Evolutionary conservation across 352 stramenopile species (phyloP).

Genomic region (Phytophthora litchii): DNA sequence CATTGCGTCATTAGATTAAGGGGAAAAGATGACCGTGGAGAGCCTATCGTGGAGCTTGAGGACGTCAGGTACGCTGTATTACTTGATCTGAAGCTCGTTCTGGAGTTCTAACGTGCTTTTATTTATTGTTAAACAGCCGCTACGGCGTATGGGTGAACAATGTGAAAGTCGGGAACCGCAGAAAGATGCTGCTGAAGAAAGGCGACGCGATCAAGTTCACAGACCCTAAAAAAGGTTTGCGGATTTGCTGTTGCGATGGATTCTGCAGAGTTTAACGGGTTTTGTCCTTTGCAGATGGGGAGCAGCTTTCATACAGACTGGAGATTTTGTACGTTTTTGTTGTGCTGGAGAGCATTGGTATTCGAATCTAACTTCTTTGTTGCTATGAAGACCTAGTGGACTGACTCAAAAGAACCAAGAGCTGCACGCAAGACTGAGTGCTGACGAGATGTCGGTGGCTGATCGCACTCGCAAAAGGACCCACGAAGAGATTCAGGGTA

Average conservation of each 20-base stretch:
- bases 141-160: constrained; percentile 64
- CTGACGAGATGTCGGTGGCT: constrained; percentile 27
- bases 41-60: constrained; percentile 45
- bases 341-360: neutral
- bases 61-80: constrained; percentile 49
- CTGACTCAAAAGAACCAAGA: constrained; percentile 27
- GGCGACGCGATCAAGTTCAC: constrained; percentile 64
- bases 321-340: constrained; percentile 59
- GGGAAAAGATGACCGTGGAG: constrained; percentile 28
- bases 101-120: neutral
- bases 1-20: constrained; percentile 45
- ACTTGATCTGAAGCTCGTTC: neutral
- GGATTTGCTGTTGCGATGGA: neutral
- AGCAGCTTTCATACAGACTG: constrained; percentile 50
- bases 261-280: neutral
- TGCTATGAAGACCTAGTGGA: constrained; percentile 30
- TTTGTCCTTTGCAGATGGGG: constrained; percentile 18
- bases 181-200: constrained; percentile 29
- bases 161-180: constrained; percentile 37
- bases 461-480: constrained; percentile 29
- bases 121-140: constrained; percentile 34
- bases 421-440: constrained; percentile 28
- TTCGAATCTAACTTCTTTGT: constrained; percentile 6
- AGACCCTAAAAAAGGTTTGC: constrained; percentile 18
- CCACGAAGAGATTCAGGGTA: constrained; percentile 36